Base-by-base conservation (phyloP, 495 filamentous ascomycete species). In the Zalerion maritima region DNA sequence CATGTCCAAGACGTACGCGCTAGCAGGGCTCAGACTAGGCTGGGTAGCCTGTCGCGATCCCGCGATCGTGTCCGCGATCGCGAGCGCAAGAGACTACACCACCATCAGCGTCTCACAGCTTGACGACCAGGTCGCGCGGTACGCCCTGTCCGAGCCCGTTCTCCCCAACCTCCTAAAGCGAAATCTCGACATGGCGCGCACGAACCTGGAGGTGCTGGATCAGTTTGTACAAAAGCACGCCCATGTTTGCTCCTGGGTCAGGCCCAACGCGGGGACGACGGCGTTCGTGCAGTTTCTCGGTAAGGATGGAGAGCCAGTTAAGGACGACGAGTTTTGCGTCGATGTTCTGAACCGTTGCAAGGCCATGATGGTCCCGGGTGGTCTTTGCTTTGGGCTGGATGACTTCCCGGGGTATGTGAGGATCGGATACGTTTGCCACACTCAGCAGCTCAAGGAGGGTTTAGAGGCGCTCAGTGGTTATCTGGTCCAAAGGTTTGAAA, bases 81-180 rank as follows among this genome's bases (percentile, higher is more conserved):
- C 76, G 3, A 39, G 54, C 4, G 72, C 76, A 1, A 62, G 85
- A 13, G 72, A 92, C 47, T 93, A 86, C 59, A 89, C 83, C 3
- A 81, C 75, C 7, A 93, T 91, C 40, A 80, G 77, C 15, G 82
- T 92, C 0, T 75, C 73, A 21, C 77, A 81, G 50, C 56, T 93
- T 10, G 83, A 87, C 49, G 82, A 92, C 44, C 67, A 69, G 20
- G 62, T 93, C 9, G 85, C 85, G 6, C 64, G 71, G 25, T 85
- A 72, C 38, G 82, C 86, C 1, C 57, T 91, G 3, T 64, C 65
- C 6, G 51, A 54, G 8, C 46, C 60, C 8, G 75, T 79, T 8
- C 58, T 84, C n/a, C 66, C 78, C 14, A 57, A 60, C 12, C 55
- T 94, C 10, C 50, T 92, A 14, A 47, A 46, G 10, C 61, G 84